Conservation (phyloP, 2,329 filamentous ascomycete genomes). For the Cordyceps farinosa region DNA sequence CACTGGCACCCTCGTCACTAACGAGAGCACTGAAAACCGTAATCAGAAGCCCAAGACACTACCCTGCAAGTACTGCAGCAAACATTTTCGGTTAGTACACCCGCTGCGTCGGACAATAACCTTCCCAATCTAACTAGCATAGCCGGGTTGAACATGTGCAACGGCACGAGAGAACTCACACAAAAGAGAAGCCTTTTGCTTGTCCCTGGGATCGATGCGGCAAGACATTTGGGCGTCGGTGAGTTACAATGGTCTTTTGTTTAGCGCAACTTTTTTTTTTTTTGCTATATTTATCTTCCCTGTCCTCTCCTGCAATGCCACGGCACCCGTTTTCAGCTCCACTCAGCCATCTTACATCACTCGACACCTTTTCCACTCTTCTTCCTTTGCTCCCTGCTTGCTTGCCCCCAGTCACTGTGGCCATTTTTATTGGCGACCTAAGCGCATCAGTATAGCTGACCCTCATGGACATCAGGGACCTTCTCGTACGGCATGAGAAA, state of each 20-base stretch:
- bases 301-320: conserved; percentile 19
- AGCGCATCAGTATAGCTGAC: conserved; percentile 31
- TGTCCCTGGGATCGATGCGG: conserved; percentile 58
- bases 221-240: conserved; percentile 61
- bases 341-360: conserved; percentile 15
- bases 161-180: conserved; percentile 61
- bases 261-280: conserved; percentile 14
- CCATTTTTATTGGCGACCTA: conserved; percentile 15
- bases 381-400: background rate
- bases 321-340: conserved; percentile 13
- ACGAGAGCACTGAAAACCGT: conserved; percentile 49
- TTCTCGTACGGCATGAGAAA: conserved; percentile 61
- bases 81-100: conserved; percentile 51
- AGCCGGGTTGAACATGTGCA: conserved; percentile 64
- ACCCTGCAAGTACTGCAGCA: conserved; percentile 61
- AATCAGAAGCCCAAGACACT: conserved; percentile 60
- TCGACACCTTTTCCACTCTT: conserved; percentile 12
- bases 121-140: conserved; percentile 17
- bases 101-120: background rate
- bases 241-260: conserved; percentile 31
- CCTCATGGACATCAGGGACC: conserved; percentile 63
- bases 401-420: background rate
- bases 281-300: conserved; percentile 14
- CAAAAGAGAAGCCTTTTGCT: conserved; percentile 62
- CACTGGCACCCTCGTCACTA: conserved; percentile 27